Evolutionary conservation across 331 rosid species (phyloP).

Genomic region (Cydonia oblonga): DNA sequence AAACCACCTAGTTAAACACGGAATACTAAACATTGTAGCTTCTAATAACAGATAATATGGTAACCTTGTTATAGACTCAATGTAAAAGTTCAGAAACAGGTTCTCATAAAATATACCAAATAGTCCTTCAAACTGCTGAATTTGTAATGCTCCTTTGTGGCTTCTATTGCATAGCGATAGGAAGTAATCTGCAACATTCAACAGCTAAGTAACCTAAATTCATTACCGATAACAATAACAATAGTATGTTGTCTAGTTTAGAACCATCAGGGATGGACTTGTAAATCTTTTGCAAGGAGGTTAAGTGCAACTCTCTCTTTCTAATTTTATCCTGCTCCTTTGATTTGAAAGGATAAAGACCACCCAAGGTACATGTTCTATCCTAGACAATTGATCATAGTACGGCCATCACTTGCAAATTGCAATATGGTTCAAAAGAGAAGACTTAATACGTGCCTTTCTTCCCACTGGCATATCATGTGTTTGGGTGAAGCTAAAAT

Average conservation of each 20-base stretch:
- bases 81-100: background rate
- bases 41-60: constrained; percentile 6
- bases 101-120: constrained; percentile 38
- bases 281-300: background rate
- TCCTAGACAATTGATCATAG: background rate
- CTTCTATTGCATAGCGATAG: constrained; percentile 73
- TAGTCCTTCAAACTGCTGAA: constrained; percentile 68
- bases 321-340: background rate
- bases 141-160: constrained; percentile 79
- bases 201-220: constrained; percentile 1
- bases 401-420: background rate
- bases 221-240: background rate
- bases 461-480: background rate
- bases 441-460: background rate
- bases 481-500: background rate
- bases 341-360: background rate
- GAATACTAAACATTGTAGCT: background rate
- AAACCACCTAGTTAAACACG: background rate
- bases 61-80: constrained; percentile 4
- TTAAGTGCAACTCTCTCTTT: background rate
- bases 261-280: background rate
- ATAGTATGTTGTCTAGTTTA: background rate
- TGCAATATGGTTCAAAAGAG: background rate
- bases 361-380: background rate
- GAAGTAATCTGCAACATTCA: constrained; percentile 70